Evolutionary conservation across 1,284 basidiomycete species (phyloP).

Genomic region (Ganoderma sp.): DNA sequence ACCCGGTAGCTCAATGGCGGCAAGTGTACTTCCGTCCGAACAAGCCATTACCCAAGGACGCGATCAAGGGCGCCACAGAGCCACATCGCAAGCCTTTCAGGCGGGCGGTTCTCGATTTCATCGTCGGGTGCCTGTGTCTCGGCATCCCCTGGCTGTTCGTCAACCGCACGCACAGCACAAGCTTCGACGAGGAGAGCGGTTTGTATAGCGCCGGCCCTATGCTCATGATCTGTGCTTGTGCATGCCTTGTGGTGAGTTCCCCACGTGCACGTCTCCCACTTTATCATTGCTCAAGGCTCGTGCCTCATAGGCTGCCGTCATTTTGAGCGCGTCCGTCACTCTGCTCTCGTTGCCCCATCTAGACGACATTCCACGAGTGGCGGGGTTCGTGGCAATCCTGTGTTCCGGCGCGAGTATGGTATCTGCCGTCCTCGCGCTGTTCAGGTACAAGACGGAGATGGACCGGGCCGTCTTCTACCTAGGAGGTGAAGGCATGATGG

Average conservation of each 20-base stretch:
- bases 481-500: slow-evolving; percentile 60
- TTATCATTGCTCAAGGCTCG: neutral
- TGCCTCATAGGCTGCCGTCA: slow-evolving; percentile 65
- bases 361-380: slow-evolving; percentile 63
- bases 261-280: neutral
- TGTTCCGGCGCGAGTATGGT: slow-evolving; percentile 72
- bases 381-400: slow-evolving; percentile 67
- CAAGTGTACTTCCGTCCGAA: slow-evolving; percentile 69
- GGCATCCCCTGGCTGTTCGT: slow-evolving; percentile 77
- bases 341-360: slow-evolving; percentile 76
- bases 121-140: slow-evolving; percentile 66
- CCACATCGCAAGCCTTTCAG: slow-evolving; percentile 48
- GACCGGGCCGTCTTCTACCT: slow-evolving; percentile 51
- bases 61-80: slow-evolving; percentile 40
- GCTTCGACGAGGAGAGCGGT: slow-evolving; percentile 65
- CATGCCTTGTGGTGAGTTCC: slow-evolving; percentile 69
- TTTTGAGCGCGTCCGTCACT: slow-evolving; percentile 78
- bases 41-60: slow-evolving; percentile 63
- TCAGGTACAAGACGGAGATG: slow-evolving; percentile 69
- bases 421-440: slow-evolving; percentile 67
- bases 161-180: slow-evolving; percentile 52
- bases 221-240: slow-evolving; percentile 65
- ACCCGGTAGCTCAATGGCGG: slow-evolving; percentile 67
- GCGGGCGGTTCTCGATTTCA: slow-evolving; percentile 59
- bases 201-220: slow-evolving; percentile 58